Percentiles rank a stretch among this genome's conserved stretches.
Evolutionary conservation across 2,329 filamentous ascomycete species (phyloP).

Genomic region (Colletotrichum caudatum): DNA sequence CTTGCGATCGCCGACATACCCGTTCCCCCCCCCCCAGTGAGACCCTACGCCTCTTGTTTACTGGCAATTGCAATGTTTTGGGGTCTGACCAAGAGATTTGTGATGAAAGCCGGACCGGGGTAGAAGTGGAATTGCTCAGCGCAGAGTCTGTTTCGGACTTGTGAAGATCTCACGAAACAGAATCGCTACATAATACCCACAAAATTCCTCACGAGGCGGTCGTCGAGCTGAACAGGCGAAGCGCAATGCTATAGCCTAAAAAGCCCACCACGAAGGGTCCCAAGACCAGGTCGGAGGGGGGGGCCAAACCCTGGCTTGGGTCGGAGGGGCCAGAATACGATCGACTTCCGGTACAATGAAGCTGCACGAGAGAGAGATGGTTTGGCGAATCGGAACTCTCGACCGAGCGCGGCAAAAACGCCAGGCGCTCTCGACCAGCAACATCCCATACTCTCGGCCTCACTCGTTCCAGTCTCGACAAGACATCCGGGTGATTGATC

Average conservation of each 20-base stretch:
- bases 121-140: not conserved
- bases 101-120: not conserved
- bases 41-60: not conserved
- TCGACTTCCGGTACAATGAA: not conserved
- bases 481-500: no score
- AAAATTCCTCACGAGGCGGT: not conserved
- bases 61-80: not conserved
- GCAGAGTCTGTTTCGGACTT: not conserved
- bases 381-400: constrained; percentile 30
- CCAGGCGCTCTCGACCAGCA: not conserved
- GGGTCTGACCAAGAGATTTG: not conserved
- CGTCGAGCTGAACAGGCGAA: not conserved
- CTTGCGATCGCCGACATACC: not conserved
- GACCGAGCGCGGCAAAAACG: constrained; percentile 2
- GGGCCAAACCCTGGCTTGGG: not conserved
- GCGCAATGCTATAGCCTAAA: not conserved
- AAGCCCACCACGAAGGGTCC: not conserved
- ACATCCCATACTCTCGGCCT: not conserved
- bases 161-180: not conserved
- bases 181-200: no score
- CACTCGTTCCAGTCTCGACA: not conserved
- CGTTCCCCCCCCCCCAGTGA: not conserved
- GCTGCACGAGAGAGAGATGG: not conserved
- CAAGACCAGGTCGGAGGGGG: not conserved
- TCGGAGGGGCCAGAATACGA: not conserved